These are phyloP conservation scores for Salicornia ramosissima DNA, from an alignment of 148 eudicot genomes.

Conservation along the genomic window DNA sequence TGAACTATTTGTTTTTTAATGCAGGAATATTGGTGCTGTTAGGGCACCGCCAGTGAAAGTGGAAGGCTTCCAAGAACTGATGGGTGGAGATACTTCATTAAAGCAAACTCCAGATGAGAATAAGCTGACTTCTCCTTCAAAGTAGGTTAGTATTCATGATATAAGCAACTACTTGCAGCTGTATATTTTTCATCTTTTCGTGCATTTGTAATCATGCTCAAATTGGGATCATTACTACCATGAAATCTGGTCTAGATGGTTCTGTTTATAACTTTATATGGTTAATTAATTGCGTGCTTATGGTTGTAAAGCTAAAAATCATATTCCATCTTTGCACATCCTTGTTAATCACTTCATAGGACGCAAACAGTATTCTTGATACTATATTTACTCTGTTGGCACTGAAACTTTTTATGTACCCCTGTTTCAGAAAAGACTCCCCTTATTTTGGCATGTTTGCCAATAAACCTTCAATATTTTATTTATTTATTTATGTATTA, in stretches of 20 bases:
- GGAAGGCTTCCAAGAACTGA: conserved; percentile 91
- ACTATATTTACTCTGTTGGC: too few relatives aligned
- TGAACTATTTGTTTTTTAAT: conserved; percentile 14
- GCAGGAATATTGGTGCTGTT: conserved; percentile 65
- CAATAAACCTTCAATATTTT: too few relatives aligned
- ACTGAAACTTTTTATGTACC: too few relatives aligned
- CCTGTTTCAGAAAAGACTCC: too few relatives aligned
- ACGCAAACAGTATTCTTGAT: background rate
- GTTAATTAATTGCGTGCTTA: background rate
- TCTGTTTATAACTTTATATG: background rate
- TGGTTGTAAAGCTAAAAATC: background rate
- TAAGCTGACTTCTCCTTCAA: conserved; percentile 72
- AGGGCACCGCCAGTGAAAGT: conserved; percentile 99
- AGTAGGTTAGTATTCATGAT: conserved; percentile 22
- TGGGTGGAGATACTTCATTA: conserved; percentile 85
- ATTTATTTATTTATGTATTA: too few relatives aligned
- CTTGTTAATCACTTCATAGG: background rate
- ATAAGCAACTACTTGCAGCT: background rate
- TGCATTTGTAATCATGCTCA: conserved; percentile 3
- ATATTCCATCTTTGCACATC: background rate
- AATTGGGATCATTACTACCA: background rate
- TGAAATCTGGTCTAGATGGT: background rate
- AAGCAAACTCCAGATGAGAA: conserved; percentile 81
- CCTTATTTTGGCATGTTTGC: too few relatives aligned
- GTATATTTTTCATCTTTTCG: background rate